phyloP scores from a whole-genome alignment of 23 red algal species.

The Chondrus crispus region DNA sequence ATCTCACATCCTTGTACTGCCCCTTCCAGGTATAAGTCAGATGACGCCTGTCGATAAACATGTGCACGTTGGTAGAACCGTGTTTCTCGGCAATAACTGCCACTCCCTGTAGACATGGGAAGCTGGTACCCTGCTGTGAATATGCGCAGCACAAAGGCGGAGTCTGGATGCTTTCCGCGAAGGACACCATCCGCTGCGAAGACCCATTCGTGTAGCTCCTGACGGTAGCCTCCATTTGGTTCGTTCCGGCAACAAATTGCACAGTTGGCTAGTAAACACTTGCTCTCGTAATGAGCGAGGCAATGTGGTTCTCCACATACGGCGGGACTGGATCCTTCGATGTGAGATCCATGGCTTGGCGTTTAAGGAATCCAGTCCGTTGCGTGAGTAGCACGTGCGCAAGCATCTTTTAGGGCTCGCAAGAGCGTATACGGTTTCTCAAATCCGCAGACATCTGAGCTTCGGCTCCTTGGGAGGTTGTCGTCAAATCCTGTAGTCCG shows the following conservation, averaged over 20 bases:
- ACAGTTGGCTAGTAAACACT: background rate
- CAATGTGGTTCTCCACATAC: background rate
- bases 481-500: background rate
- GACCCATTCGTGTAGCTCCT: background rate
- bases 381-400: background rate
- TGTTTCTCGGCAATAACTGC: background rate
- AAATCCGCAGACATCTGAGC: background rate
- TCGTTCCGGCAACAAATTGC: background rate
- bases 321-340: background rate
- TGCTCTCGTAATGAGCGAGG: background rate
- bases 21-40: background rate
- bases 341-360: background rate
- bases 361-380: background rate
- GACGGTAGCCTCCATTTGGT: too few species aligned
- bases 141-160: conserved; percentile 7
- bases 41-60: background rate
- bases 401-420: background rate
- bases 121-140: background rate
- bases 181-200: background rate
- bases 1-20: too few species aligned
- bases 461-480: background rate
- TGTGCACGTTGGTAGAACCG: background rate
- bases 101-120: conserved; percentile 1
- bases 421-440: background rate
- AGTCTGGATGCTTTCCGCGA: background rate